A percentile compares a stretch with the other conserved stretches of the same genome.
Evolutionary conservation across 176 grass and related monocot genomes (phyloP).

Genomic region (Pontederia crassipes): DNA sequence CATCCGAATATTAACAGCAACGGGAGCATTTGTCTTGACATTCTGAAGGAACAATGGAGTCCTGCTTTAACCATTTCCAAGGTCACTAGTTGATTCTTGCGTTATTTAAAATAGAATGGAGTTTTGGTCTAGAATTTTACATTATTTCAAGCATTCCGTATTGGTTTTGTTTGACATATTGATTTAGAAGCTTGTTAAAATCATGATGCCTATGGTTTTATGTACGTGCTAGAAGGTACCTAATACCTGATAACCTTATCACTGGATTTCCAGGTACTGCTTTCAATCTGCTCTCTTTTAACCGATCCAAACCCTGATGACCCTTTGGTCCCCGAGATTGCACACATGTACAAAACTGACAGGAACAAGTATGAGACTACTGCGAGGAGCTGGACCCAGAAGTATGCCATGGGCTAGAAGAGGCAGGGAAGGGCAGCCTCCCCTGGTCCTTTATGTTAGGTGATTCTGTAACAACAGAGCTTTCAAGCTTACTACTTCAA

Average conservation of each 20-base stretch:
- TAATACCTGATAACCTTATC: no score
- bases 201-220: no score
- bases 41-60: conserved; percentile 35
- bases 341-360: conserved; percentile 33
- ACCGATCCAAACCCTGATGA: conserved; percentile 33
- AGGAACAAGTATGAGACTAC: conserved; percentile 26
- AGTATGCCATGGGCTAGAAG: conserved; percentile 28
- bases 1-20: conserved; percentile 33
- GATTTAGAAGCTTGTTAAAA: no score
- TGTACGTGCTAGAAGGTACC: no score
- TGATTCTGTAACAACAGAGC: no score
- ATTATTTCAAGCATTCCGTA: no score
- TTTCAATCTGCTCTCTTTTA: conserved; percentile 30
- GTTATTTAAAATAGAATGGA: no score
- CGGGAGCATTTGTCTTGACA: conserved; percentile 28
- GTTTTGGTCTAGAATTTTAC: no score
- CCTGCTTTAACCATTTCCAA: conserved; percentile 31
- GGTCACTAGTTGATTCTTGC: neutral
- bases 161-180: no score
- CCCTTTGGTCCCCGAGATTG: conserved; percentile 29
- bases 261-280: conserved; percentile 14
- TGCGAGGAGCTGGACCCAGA: conserved; percentile 31
- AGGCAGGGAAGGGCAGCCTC: no score
- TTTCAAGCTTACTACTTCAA: no score
- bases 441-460: no score